Conservation (phyloP, 768 basidiomycete species). For the Tricholoma hemisulphureum region DNA sequence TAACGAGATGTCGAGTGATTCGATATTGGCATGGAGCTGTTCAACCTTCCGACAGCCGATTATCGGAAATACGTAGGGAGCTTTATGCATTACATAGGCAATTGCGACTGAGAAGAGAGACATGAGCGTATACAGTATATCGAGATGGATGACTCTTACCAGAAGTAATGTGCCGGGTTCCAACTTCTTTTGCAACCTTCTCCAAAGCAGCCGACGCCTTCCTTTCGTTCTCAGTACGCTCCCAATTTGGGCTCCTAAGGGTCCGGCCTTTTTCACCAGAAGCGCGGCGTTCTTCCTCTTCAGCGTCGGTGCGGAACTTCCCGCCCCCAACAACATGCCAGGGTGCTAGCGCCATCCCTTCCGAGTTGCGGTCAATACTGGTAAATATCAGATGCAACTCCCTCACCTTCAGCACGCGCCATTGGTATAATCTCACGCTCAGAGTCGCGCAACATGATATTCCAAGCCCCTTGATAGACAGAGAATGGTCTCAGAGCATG, state of each 20-base stretch:
- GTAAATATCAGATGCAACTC: too few species aligned
- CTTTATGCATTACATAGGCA: constrained; percentile 54
- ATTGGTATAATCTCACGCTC: constrained; percentile 55
- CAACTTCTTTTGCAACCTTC: constrained; percentile 50
- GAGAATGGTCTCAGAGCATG: constrained; percentile 51
- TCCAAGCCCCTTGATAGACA: constrained; percentile 53
- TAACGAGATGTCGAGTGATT: constrained; percentile 47
- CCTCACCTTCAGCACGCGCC: constrained; percentile 41
- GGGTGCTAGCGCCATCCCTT: constrained; percentile 37
- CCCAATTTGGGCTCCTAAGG: constrained; percentile 33
- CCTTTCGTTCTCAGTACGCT: constrained; percentile 44
- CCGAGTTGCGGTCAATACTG: constrained; percentile 24
- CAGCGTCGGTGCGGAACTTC: constrained; percentile 57
- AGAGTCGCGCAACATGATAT: constrained; percentile 43
- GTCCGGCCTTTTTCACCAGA: constrained; percentile 42
- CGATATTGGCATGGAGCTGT: constrained; percentile 46
- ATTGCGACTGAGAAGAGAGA: constrained; percentile 38
- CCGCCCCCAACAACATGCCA: constrained; percentile 35
- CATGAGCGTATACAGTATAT: neutral
- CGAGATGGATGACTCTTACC: constrained; percentile 28
- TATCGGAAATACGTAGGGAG: constrained; percentile 51
- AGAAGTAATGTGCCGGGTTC: constrained; percentile 45
- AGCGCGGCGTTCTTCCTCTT: constrained; percentile 28
- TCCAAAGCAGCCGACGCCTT: constrained; percentile 44
- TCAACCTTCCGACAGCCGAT: constrained; percentile 50